Base-by-base conservation (phyloP, 257 asterid species). In the Perilla frutescens region DNA sequence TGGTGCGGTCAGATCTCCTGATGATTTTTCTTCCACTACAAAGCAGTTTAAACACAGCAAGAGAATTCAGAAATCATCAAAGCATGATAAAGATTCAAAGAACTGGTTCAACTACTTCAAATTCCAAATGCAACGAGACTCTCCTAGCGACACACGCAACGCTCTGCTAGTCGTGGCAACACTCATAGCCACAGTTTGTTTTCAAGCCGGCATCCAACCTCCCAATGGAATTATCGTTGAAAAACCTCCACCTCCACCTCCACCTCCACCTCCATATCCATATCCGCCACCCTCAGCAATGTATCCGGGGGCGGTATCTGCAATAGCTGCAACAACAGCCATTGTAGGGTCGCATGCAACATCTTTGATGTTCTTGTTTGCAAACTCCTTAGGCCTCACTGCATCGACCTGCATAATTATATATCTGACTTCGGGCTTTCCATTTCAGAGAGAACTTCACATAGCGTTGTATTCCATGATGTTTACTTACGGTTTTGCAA, bases 141-240 rank as follows among this genome's bases (percentile, higher is more conserved):
- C 77, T 1, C 76, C 81, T 0, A 51, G 74, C n/a, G 69, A 76
- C 2, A 41, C 77, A 3, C 76, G 79, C 3, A 72, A 48, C 7
- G 44, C 81, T 2, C 79, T 80, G 1, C 29, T 72, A 20, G 79
- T 80, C 2, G 77, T 76, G 13, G 81, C 76, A 8, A 78, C 81
- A 10, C 54, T 80, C 0, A 71, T 80, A 26, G 81, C 79, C 8
- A 76, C 79, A 0, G 76, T 77, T 0, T 62, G 79, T 14, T 80
- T 71, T 13, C 76, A 76, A 72, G 81, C 84, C 0, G 84, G 76
- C 1, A 3, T 72, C 2, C 62, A 11, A 32, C 84, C 84, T 50
- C 84, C 82, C 14, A 37, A 37, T 4, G 74, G 69, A 7, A 48
- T 66, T 36, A 29, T 75, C 5, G 37, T 34, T 0, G n/a, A 32